These are phyloP conservation scores for Lactarius indigo DNA, from an alignment of 768 basidiomycete species.

Conservation along the genomic window DNA sequence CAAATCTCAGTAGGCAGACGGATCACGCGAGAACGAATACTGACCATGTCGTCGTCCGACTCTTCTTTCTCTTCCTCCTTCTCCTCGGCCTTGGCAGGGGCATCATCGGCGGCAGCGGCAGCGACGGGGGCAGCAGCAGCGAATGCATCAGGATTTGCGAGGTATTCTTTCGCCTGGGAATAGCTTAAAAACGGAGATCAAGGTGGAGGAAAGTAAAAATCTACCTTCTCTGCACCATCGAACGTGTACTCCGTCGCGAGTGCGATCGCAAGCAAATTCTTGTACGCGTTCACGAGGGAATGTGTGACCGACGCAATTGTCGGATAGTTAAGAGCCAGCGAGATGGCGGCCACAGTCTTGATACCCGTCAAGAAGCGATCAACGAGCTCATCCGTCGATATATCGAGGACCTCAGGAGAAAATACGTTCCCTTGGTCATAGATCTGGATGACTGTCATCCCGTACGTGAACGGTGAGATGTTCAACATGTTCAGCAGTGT, in stretches of 20 bases:
- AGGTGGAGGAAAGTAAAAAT: slow-evolving; percentile 27
- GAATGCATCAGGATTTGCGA: slow-evolving; percentile 98
- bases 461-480: slow-evolving; percentile 99
- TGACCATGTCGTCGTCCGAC: slow-evolving; percentile 86
- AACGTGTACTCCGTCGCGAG: slow-evolving; percentile 92
- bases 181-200: slow-evolving; percentile 34
- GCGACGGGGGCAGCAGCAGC: slow-evolving; percentile 70
- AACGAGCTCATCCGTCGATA: slow-evolving; percentile 87
- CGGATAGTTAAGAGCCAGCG: slow-evolving; percentile 93
- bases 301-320: slow-evolving; percentile 92
- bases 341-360: slow-evolving; percentile 94
- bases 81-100: slow-evolving; percentile 54
- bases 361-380: slow-evolving; percentile 90
- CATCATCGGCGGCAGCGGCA: slow-evolving; percentile 48
- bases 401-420: slow-evolving; percentile 84
- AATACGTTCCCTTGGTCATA: slow-evolving; percentile 93
- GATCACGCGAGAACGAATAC: slow-evolving; percentile 28
- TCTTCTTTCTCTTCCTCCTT: slow-evolving; percentile 81
- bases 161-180: slow-evolving; percentile 84
- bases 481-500: slow-evolving; percentile 99
- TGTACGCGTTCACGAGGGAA: slow-evolving; percentile 98
- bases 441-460: slow-evolving; percentile 97
- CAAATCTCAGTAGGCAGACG: slow-evolving; percentile 13
- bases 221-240: slow-evolving; percentile 88
- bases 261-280: slow-evolving; percentile 91